Conservation (phyloP, 2,329 filamentous ascomycete genomes). For the Pseudogymnoascus sp. region DNA sequence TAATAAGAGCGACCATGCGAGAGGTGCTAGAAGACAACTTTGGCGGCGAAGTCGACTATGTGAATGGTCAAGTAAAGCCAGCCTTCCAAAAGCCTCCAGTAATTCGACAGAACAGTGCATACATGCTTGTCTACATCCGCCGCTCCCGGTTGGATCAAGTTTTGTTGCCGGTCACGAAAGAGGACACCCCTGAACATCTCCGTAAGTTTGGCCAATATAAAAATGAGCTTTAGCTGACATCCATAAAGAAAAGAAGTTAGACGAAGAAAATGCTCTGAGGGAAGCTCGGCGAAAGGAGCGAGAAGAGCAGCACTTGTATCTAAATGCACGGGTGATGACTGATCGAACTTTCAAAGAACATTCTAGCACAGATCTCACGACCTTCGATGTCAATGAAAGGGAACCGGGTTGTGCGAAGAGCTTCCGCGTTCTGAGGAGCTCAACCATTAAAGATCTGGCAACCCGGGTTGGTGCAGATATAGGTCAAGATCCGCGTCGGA, state of each 20-base stretch:
- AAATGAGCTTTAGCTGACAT: conserved; percentile 21
- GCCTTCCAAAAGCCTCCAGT: conserved; percentile 46
- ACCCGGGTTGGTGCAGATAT: conserved; percentile 64
- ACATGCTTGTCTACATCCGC: conserved; percentile 97
- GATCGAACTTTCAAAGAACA: conserved; percentile 74
- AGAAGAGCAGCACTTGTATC: conserved; percentile 90
- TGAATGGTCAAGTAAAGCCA: conserved; percentile 34
- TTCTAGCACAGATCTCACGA: conserved; percentile 75
- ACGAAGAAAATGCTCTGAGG: conserved; percentile 70
- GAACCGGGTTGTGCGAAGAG: conserved; percentile 63
- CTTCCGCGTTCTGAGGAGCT: conserved; percentile 68
- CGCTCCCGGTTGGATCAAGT: conserved; percentile 79
- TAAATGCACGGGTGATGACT: conserved; percentile 74
- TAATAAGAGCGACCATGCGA: conserved; percentile 84
- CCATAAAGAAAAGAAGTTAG: conserved; percentile 57
- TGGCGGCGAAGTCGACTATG: conserved; percentile 68
- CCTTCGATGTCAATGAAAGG: conserved; percentile 50
- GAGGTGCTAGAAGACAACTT: conserved; percentile 97
- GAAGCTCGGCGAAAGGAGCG: conserved; percentile 79
- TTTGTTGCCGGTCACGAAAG: conserved; percentile 65
- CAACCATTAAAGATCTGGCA: conserved; percentile 69
- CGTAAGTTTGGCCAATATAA: conserved; percentile 41
- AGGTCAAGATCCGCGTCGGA: conserved; percentile 56
- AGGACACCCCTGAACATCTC: conserved; percentile 76
- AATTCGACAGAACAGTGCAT: conserved; percentile 73